Evolutionary conservation across 352 stramenopile genomes (phyloP), one percentile per base, ranked within the genome.

Genomic region (Phytophthora fragariaefolia): DNA sequence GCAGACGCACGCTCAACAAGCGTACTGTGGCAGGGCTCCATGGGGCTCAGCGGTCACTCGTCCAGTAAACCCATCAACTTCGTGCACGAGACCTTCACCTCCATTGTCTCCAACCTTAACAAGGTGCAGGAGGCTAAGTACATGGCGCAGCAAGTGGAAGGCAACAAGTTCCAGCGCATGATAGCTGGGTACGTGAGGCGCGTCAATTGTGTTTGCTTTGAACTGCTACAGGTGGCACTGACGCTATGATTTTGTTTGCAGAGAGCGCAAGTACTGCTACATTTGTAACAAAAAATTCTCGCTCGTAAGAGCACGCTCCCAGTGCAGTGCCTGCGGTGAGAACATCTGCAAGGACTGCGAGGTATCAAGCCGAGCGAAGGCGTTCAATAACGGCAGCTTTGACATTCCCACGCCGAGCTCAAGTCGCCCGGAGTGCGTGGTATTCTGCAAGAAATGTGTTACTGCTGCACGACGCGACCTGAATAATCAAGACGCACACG

Each of bases 241-340:
- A 43, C 26, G 2, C 6, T 28, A 20, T 58, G 42, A n/a, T 47
- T 66, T 47, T 24, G 22, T 30, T 28, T 56, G 13, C 54, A 89
- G 81, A 18, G 77, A 84, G 13, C 79, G 77, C 42, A 92, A 90
- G 57, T 67, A 70, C 34, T 92, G 83, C 69, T 80, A 79, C 58
- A 71, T 94, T 57, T 94, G 86, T 76, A 81, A 71, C 56, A 90
- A 87, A 28, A 89, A 87, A 47, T 94, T 94, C 51, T 90, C 80
- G 32, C 55, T 95, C 10, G 64, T 91, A 40, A 72, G 83, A 0
- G 72, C 82, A 23, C 82, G 83, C 3, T 79, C 81, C 42, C 63
- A 87, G 55, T 95, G 87, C 55, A 73, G 79, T n/a, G 73, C 85
- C 26, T 95, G 87, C 51, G 78, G 77, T 28, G 78, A 91, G 69